A percentile compares a stretch with the other conserved stretches of the same genome.
Evolutionary conservation across 2,329 filamentous ascomycete genomes (phyloP).

Genomic region (Pseudogymnoascus pannorum): DNA sequence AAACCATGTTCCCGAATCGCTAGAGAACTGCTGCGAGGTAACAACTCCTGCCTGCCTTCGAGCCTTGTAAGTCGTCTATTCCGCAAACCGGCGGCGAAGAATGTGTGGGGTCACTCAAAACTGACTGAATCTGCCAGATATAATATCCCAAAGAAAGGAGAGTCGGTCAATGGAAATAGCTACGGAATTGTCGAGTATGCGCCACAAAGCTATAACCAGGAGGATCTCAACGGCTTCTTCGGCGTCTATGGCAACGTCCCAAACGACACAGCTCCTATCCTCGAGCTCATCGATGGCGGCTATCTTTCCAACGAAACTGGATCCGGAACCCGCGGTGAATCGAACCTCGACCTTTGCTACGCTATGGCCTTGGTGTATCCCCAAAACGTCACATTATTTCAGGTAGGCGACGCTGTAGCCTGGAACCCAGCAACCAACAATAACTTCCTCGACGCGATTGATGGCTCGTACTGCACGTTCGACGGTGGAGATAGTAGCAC

Average conservation of each 20-base stretch:
- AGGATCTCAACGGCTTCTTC: constrained; percentile 38
- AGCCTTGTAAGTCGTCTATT: constrained; percentile 39
- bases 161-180: constrained; percentile 36
- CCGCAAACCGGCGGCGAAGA: neutral
- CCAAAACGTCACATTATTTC: constrained; percentile 43
- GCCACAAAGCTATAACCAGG: constrained; percentile 45
- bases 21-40: constrained; percentile 41
- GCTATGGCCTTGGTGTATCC: constrained; percentile 45
- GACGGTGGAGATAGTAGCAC: constrained; percentile 31
- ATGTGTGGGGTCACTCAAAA: neutral
- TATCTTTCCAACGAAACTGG: constrained; percentile 22
- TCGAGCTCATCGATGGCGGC: constrained; percentile 17
- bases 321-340: constrained; percentile 30
- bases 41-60: constrained; percentile 52
- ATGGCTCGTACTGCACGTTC: constrained; percentile 40
- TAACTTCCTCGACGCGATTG: constrained; percentile 34
- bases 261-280: constrained; percentile 33
- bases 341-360: constrained; percentile 32
- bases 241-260: constrained; percentile 31
- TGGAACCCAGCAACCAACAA: constrained; percentile 22
- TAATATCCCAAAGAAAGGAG: constrained; percentile 31
- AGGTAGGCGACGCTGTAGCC: constrained; percentile 33
- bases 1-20: neutral
- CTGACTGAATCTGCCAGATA: neutral
- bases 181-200: constrained; percentile 49